Base-by-base conservation (phyloP, 305 asterid species). In the Fraxinus paxiana region DNA sequence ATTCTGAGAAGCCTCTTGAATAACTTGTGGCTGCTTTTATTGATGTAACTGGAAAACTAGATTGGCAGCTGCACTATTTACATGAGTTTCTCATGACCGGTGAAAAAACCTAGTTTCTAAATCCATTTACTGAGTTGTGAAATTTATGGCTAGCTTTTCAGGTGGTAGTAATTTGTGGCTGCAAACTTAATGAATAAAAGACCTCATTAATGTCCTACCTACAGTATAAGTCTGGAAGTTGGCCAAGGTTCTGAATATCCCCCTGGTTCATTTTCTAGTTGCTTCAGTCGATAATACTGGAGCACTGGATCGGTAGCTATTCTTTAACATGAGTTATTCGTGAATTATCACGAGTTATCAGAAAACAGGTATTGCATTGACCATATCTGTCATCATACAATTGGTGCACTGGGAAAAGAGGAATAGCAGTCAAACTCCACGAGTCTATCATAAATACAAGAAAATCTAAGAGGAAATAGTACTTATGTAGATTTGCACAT, bases 361-460 rank as follows among this genome's bases (percentile, higher is more conserved):
- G 38, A 70, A 70, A 70, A 7, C 70, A 78, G 38, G 22, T 59
- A 61, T 71, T 31, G 17, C 80, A 12, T 56, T 75, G 65, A 74
- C 18, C 15, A n/a, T 33, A 13, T 31, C 43, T 31, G 24, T 70
- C 75, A 33, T 33, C 38, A 43, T 59, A 6, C 78, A 59, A 63
- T 74, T 74, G 75, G 48, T 30, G 33, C 61, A 72, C 20, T 51
- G 38, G 33, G 63, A 77, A 67, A 33, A 71, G 76, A 69, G 35
- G 71, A 24, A 61, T 41, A 34, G 17, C 46, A 86, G 79, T 65
- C 46, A 17, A 80, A 81, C 71, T 83, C 75, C 75, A 17, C 65
- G 35, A 56, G 75, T 77, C 74, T 61, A 4, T 26, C 43, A 54
- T 59, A 71, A 69, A 31, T 80, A 67, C 43, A 15, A 12, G 31